phyloP scores from a whole-genome alignment of 2,329 filamentous ascomycete species.

The Davidsoniella eucalypti region DNA sequence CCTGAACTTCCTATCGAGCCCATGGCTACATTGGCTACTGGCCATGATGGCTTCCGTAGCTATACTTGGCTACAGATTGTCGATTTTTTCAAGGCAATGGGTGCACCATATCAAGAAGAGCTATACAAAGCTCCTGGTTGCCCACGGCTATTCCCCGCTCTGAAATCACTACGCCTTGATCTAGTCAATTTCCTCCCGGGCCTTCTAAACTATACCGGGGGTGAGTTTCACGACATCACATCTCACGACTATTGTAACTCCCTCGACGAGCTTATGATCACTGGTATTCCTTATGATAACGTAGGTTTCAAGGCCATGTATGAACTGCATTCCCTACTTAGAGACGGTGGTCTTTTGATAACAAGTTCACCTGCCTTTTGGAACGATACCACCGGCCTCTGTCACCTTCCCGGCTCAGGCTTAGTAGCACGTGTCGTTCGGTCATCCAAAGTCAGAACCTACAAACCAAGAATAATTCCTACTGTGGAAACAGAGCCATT shows the following conservation, averaged over 20 bases:
- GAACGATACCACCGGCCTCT: too few species aligned
- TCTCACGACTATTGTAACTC: constrained; percentile 37
- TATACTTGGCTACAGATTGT: constrained; percentile 38
- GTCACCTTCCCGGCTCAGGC: too few species aligned
- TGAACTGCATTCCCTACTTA: constrained; percentile 35
- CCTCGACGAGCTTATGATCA: constrained; percentile 35
- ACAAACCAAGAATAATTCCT: too few species aligned
- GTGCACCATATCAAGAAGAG: constrained; percentile 28
- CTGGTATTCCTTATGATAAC: constrained; percentile 34
- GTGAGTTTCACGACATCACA: constrained; percentile 34
- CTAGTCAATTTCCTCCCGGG: constrained; percentile 37
- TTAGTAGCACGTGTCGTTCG: too few species aligned
- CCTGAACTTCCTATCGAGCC: too few species aligned
- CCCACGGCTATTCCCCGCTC: constrained; percentile 30
- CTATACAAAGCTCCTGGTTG: constrained; percentile 12
- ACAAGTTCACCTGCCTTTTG: constrained; percentile 27
- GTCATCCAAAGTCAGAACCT: too few species aligned
- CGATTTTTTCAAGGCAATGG: constrained; percentile 34
- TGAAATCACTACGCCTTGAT: constrained; percentile 33
- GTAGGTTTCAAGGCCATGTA: constrained; percentile 29
- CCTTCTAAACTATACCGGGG: constrained; percentile 28
- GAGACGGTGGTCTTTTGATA: constrained; percentile 35
- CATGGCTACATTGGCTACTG: constrained; percentile 25
- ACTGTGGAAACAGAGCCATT: too few species aligned
- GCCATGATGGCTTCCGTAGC: constrained; percentile 35